These are phyloP conservation scores for Neurospora sp. DNA, from an alignment of 495 filamentous ascomycete species.

Conservation along the genomic window DNA sequence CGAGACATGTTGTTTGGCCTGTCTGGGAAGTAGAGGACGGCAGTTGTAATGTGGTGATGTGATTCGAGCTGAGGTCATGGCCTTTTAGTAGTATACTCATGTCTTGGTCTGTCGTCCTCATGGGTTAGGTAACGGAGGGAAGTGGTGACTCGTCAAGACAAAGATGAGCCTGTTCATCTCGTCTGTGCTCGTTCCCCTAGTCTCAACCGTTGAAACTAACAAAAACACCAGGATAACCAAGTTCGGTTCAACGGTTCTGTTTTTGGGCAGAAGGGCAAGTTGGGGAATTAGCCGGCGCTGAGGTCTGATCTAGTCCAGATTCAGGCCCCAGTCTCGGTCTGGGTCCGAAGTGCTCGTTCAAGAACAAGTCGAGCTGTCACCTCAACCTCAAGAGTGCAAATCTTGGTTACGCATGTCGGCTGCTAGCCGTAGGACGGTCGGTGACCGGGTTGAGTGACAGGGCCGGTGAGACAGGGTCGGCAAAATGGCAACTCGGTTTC, in stretches of 20 bases:
- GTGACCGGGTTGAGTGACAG: background rate
- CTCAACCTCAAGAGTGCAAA: conserved; percentile 15
- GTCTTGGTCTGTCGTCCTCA: background rate
- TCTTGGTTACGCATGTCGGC: conserved; percentile 24
- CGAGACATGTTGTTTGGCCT: background rate
- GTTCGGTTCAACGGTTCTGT: background rate
- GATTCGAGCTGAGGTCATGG: background rate
- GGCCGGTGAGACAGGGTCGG: background rate
- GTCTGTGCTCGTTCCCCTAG: background rate
- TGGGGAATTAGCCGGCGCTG: background rate
- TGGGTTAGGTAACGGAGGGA: background rate
- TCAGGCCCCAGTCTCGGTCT: background rate
- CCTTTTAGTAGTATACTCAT: background rate
- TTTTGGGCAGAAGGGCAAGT: background rate
- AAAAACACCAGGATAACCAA: background rate
- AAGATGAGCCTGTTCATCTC: background rate
- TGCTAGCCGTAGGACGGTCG: conserved; percentile 11
- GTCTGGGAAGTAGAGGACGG: background rate
- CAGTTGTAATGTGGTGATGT: background rate
- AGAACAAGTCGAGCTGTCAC: background rate
- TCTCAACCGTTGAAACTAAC: background rate
- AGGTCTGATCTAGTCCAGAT: background rate
- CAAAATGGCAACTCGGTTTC: background rate
- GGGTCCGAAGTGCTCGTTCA: background rate
- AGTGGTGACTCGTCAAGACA: background rate